These are phyloP conservation scores for Ophiosphaerella narmari DNA, from an alignment of 2,329 filamentous ascomycete genomes.

Conservation along the genomic window DNA sequence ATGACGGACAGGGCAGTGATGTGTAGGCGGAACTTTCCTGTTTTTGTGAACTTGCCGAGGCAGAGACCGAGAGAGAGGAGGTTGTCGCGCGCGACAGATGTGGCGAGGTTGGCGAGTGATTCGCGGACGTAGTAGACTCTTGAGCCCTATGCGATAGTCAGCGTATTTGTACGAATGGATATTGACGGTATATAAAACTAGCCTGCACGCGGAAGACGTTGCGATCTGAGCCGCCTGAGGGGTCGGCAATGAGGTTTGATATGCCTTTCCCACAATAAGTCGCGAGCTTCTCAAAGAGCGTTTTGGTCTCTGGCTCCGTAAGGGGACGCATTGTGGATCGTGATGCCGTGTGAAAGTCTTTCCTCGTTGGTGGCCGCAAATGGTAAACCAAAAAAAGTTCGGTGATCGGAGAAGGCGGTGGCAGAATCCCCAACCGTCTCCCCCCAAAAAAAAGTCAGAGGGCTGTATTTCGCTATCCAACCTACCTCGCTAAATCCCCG, in stretches of 20 bases:
- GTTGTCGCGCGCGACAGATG: slow-evolving; percentile 78
- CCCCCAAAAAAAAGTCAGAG: slow-evolving; percentile 31
- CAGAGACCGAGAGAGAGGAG: slow-evolving; percentile 89
- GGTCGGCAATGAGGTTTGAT: slow-evolving; percentile 67
- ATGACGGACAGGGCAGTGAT: slow-evolving; percentile 90
- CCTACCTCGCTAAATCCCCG: not conserved
- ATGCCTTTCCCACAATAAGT: slow-evolving; percentile 89
- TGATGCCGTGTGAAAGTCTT: slow-evolving; percentile 5
- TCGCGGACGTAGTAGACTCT: slow-evolving; percentile 92
- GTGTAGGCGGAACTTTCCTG: slow-evolving; percentile 92
- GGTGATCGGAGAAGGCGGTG: no score
- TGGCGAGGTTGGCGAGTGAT: slow-evolving; percentile 88
- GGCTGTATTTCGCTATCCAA: slow-evolving; percentile 5
- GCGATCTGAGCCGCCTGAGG: slow-evolving; percentile 39
- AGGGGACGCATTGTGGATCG: slow-evolving; percentile 71
- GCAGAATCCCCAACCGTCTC: not conserved
- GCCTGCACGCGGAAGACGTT: slow-evolving; percentile 56
- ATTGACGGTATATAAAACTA: slow-evolving; percentile 28
- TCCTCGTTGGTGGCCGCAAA: not conserved
- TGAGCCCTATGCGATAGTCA: slow-evolving; percentile 61
- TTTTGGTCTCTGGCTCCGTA: slow-evolving; percentile 77
- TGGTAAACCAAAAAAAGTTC: no score
- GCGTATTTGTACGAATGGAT: not conserved
- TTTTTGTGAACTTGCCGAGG: slow-evolving; percentile 94
- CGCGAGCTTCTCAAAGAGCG: slow-evolving; percentile 89